Evolutionary conservation across 805 yeast species (phyloP).

Genomic region (Sungouiella thailandica): DNA sequence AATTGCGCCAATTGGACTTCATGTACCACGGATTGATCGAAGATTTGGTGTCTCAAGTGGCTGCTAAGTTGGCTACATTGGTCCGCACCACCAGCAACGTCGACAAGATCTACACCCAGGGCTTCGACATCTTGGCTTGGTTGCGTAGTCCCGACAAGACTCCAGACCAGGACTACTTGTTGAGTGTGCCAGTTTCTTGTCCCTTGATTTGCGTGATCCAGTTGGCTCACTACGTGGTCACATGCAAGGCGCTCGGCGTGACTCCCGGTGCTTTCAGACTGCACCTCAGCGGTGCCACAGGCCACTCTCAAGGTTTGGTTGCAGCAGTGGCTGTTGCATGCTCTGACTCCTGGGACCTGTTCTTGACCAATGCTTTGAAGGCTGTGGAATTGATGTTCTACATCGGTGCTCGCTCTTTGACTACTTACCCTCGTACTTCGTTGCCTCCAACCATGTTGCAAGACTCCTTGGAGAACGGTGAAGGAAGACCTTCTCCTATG

Average conservation of each 20-base stretch:
- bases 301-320: conserved; percentile 88
- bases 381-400: conserved; percentile 84
- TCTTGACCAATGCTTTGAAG: conserved; percentile 64
- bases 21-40: conserved; percentile 70
- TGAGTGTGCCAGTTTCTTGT: conserved; percentile 90
- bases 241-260: conserved; percentile 77
- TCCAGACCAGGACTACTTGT: conserved; percentile 83
- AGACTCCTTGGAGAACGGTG: conserved; percentile 89
- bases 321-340: conserved; percentile 89
- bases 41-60: conserved; percentile 67
- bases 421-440: conserved; percentile 87
- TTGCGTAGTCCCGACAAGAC: conserved; percentile 77
- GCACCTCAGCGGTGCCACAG: conserved; percentile 69
- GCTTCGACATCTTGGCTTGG: conserved; percentile 87
- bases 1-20: conserved; percentile 78
- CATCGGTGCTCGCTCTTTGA: conserved; percentile 89
- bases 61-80: conserved; percentile 60
- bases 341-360: conserved; percentile 79
- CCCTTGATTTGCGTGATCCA: conserved; percentile 97
- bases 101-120: conserved; percentile 87
- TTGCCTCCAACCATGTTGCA: conserved; percentile 89
- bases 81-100: conserved; percentile 71
- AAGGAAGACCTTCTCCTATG: conserved; percentile 98
- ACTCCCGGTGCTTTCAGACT: conserved; percentile 85
- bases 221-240: conserved; percentile 85